Evolutionary conservation across 176 grass and related monocot genomes (phyloP).

Genomic region (Coix lacrymajobi): DNA sequence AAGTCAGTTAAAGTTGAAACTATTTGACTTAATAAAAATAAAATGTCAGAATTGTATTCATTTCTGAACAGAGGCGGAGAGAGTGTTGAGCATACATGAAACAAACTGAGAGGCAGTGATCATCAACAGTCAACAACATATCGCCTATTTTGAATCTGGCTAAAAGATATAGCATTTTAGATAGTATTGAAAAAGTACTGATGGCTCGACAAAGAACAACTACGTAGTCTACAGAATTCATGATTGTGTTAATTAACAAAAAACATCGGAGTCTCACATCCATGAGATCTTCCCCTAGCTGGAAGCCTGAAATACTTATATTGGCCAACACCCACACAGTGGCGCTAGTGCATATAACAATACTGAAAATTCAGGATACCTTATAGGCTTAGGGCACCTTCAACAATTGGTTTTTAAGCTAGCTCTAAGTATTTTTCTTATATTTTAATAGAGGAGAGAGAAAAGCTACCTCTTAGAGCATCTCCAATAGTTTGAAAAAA

Average conservation of each 20-base stretch:
- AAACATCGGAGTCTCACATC: background rate
- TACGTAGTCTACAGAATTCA: background rate
- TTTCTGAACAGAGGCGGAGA: too few species aligned
- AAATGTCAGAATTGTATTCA: too few species aligned
- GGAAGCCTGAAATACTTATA: background rate
- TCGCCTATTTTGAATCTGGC: background rate
- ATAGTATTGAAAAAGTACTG: background rate
- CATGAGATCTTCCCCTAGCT: background rate
- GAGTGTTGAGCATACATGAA: too few species aligned
- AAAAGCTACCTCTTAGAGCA: too few species aligned
- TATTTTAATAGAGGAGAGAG: too few species aligned
- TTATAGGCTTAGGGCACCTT: too few species aligned
- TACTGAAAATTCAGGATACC: background rate
- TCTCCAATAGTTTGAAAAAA: too few species aligned
- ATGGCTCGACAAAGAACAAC: background rate
- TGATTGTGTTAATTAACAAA: background rate
- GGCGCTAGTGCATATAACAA: background rate
- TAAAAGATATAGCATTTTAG: background rate
- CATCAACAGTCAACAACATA: background rate
- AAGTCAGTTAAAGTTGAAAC: too few species aligned
- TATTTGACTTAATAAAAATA: too few species aligned
- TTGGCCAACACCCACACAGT: background rate
- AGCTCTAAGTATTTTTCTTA: too few species aligned
- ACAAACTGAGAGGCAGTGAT: background rate
- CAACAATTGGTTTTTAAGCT: too few species aligned